Percentiles rank a stretch among this genome's conserved stretches.
phyloP scores from a whole-genome alignment of 2,329 filamentous ascomycete genomes.

The Thielaviopsis ethacetica region DNA sequence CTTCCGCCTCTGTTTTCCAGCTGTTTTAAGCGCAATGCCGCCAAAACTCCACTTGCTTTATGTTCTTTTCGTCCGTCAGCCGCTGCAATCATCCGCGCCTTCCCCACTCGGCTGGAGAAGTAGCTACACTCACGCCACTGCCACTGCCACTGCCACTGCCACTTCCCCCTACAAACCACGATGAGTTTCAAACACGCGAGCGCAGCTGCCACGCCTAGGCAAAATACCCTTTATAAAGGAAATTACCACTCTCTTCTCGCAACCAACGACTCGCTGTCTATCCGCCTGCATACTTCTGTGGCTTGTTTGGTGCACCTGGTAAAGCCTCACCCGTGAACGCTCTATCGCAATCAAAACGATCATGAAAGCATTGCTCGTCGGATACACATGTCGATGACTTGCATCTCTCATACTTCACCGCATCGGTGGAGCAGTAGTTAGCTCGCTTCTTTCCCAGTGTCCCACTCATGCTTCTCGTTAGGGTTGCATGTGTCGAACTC shows the following conservation, averaged over 20 bases:
- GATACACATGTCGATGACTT: not conserved
- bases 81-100: too few relatives aligned
- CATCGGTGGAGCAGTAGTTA: constrained; percentile 8
- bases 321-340: not conserved
- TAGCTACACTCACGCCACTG: too few relatives aligned
- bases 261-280: not conserved
- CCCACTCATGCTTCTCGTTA: not conserved
- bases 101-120: too few relatives aligned
- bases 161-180: not conserved
- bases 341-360: too few relatives aligned
- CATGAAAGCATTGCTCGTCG: too few relatives aligned
- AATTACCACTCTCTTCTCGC: not conserved
- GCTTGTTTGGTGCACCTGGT: not conserved
- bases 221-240: not conserved
- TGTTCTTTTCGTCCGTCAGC: too few relatives aligned
- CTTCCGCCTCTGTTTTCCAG: too few relatives aligned
- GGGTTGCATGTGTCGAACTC: not conserved
- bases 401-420: not conserved
- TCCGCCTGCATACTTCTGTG: not conserved
- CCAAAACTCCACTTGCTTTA: too few relatives aligned
- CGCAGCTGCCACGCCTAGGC: not conserved
- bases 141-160: too few relatives aligned
- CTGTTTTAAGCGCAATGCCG: too few relatives aligned
- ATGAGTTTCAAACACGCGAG: not conserved
- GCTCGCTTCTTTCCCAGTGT: constrained; percentile 6